These are phyloP conservation scores for Elymus sibiricus DNA, from an alignment of 176 grass and related monocot species.

Conservation along the genomic window DNA sequence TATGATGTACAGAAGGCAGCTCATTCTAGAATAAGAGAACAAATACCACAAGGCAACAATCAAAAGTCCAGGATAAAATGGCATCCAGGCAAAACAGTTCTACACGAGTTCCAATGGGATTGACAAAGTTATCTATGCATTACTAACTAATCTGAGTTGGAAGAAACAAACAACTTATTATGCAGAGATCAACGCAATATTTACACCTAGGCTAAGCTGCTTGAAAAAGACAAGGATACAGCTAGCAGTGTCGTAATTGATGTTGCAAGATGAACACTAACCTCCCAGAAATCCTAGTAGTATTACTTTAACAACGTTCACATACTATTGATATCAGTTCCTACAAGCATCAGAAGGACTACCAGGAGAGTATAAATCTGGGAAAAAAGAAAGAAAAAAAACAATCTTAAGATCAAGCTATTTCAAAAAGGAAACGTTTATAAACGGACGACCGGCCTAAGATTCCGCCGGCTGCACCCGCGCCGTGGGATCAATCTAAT, in stretches of 20 bases:
- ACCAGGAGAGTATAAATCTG: not conserved
- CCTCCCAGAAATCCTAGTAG: conserved; percentile 27
- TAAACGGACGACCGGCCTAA: too few species aligned
- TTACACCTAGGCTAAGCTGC: not conserved
- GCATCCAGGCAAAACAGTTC: not conserved
- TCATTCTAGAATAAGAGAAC: not conserved
- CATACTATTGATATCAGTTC: conserved; percentile 38
- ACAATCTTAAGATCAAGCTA: too few species aligned
- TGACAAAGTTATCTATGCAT: not conserved
- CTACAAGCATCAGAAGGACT: conserved; percentile 30
- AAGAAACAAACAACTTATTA: not conserved
- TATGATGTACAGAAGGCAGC: not conserved
- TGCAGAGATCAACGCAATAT: not conserved
- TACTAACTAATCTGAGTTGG: not conserved
- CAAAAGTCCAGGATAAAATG: not conserved
- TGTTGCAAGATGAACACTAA: conserved; percentile 27
- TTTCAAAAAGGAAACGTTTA: too few species aligned
- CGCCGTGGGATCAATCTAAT: too few species aligned
- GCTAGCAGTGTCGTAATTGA: conserved; percentile 32
- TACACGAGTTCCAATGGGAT: not conserved
- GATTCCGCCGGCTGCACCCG: too few species aligned
- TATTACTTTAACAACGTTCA: conserved; percentile 40
- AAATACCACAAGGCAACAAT: not conserved
- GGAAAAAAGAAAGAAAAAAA: too few species aligned
- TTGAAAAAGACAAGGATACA: not conserved